phyloP scores from a whole-genome alignment of 768 basidiomycete genomes.

The Candolleomyces eurysporus region DNA sequence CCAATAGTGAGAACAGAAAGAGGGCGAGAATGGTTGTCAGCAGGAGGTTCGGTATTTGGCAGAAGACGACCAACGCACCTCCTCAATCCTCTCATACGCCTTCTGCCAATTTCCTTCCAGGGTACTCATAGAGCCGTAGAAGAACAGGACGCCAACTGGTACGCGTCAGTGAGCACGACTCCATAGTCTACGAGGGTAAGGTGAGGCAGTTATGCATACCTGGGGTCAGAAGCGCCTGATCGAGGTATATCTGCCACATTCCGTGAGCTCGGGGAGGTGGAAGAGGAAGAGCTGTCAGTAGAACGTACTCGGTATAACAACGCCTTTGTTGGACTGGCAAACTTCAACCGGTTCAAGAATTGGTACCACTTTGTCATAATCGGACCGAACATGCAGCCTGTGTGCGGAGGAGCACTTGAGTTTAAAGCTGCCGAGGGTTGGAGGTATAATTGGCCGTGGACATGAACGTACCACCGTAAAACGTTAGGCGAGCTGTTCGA shows the following conservation, averaged over 20 bases:
- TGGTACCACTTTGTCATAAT: conserved; percentile 81
- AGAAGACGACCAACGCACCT: conserved; percentile 31
- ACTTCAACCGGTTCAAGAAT: conserved; percentile 67
- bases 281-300: not conserved
- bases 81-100: conserved; percentile 43
- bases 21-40: not conserved
- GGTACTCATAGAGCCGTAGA: conserved; percentile 73
- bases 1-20: not conserved
- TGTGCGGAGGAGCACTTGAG: too few species aligned
- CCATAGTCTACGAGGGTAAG: not conserved
- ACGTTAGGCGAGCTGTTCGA: conserved; percentile 61
- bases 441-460: not conserved
- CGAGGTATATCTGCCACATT: conserved; percentile 63
- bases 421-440: not conserved
- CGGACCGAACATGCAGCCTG: conserved; percentile 77
- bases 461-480: conserved; percentile 63
- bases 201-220: conserved; percentile 29
- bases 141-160: conserved; percentile 45
- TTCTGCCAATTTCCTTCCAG: conserved; percentile 69
- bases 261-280: not conserved
- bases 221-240: conserved; percentile 78
- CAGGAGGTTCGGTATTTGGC: not conserved
- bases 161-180: not conserved
- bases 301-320: conserved; percentile 58
- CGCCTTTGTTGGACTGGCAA: conserved; percentile 56